These are phyloP conservation scores for Symbiodinium pilosum DNA, from an alignment of 73 alveolate genomes.

Conservation along the genomic window DNA sequence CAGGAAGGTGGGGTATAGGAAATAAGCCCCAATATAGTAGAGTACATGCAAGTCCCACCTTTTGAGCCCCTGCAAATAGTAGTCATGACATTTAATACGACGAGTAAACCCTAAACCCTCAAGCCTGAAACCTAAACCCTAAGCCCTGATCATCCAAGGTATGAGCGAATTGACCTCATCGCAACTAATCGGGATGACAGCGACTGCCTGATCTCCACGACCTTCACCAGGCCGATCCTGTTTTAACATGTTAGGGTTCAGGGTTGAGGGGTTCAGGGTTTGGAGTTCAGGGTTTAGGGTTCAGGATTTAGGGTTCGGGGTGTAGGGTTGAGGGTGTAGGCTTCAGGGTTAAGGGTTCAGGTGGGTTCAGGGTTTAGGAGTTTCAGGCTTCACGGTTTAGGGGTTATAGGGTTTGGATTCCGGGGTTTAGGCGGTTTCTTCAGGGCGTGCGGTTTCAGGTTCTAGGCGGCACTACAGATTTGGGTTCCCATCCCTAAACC, in stretches of 20 bases:
- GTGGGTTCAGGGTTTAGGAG: background rate
- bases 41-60: too few species aligned
- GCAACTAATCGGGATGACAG: conserved; percentile 95
- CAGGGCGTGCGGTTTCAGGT: background rate
- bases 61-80: background rate
- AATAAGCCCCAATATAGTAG: too few species aligned
- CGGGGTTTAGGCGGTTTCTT: background rate
- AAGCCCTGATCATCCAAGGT: background rate
- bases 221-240: conserved; percentile 35
- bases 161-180: conserved; percentile 69
- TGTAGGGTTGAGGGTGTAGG: too few species aligned
- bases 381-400: background rate
- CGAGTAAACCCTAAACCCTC: background rate
- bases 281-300: too few species aligned
- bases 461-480: background rate
- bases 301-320: too few species aligned
- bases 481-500: background rate
- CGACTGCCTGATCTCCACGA: conserved; percentile 87
- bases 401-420: background rate
- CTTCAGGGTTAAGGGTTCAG: background rate
- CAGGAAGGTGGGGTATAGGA: too few species aligned
- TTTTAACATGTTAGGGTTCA: background rate
- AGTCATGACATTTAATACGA: background rate
- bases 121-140: background rate
- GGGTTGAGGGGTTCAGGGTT: too few species aligned